Percentiles rank a stretch among this genome's conserved stretches.
These are phyloP conservation scores for Yamagishiella unicocca DNA, from an alignment of 139 green algal genomes.

Conservation along the genomic window DNA sequence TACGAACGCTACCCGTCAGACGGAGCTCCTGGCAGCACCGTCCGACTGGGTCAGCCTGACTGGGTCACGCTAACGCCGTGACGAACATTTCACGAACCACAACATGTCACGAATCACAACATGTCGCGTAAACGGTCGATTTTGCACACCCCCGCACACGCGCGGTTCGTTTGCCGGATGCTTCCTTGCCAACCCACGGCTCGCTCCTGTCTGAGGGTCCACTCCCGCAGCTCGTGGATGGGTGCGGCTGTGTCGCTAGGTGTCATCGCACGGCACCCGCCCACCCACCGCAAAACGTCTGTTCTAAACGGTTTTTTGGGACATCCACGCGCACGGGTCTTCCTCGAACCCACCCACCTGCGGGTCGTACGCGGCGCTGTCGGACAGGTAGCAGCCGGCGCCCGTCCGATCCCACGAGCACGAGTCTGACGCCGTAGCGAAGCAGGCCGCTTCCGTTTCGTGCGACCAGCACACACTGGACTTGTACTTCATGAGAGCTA, in stretches of 20 bases:
- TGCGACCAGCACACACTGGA: background rate
- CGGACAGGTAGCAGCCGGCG: conserved; percentile 1
- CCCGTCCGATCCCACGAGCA: background rate
- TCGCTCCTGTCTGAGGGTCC: too few relatives aligned
- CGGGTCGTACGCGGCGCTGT: background rate
- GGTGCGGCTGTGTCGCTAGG: background rate
- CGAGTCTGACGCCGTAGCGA: background rate
- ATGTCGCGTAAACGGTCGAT: too few relatives aligned
- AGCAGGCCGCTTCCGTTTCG: background rate
- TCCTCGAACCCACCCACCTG: background rate
- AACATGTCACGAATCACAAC: too few relatives aligned
- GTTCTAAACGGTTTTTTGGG: background rate
- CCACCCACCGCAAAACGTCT: too few relatives aligned
- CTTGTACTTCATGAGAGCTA: background rate
- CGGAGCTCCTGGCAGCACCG: too few relatives aligned
- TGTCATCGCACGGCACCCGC: background rate
- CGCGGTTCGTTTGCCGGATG: too few relatives aligned
- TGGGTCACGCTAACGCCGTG: too few relatives aligned
- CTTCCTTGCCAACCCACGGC: too few relatives aligned
- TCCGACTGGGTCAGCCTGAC: too few relatives aligned
- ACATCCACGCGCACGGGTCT: background rate
- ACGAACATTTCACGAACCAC: too few relatives aligned
- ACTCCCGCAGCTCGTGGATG: background rate
- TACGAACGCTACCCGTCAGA: too few relatives aligned
- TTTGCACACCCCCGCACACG: too few relatives aligned